Base-by-base conservation (phyloP, 345 rosid genomes). In the Nasturtium officinale region DNA sequence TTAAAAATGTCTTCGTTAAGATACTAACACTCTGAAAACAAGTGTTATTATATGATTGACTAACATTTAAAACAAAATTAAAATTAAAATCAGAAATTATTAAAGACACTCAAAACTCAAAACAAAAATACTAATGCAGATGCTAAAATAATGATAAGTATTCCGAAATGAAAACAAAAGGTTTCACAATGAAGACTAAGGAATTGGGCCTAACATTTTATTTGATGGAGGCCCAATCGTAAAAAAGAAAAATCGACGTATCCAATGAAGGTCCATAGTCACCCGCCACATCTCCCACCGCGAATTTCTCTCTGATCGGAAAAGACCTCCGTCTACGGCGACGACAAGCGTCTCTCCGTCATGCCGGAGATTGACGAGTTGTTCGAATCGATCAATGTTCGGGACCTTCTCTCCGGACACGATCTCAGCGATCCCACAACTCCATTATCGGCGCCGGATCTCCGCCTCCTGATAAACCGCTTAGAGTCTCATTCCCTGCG, bases 361-460 rank as follows among this genome's bases (percentile, higher is more conserved):
- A 77, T 67, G 59, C 86, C 85, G 75, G 77, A 55, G 63, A 80
- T 88, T 69, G 91, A 85, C 75, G 85, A 74, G 9, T 78, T 89
- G 18, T 83, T 89, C 57, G 85, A 87, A 78, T 68, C 83, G 3
- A 82, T 91, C 79, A 87, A 88, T 83, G 82, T 95, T 62, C 85
- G 89, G 2, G 96, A 95, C 55, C 99, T 91, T 53, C 99, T 95
- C 74, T 72, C 98, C 35, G 83, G 92, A 66, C 80, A 85, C 72
- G 96, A 95, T 82, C 87, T 89, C 25, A 71, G 83, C 46, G 99
- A 95, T 72, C 89, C 91, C 0, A 80, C 86, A 16, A 81, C 96
- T 15, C 98, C 97, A 1, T 89, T 95, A 45, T 82, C 99, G 25
- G 92, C 97, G 46, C 98, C 98, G 23, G 99, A 95, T 85, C 99